phyloP scores from a whole-genome alignment of 176 grass and related monocot genomes.

The Oryza meridionalis region DNA sequence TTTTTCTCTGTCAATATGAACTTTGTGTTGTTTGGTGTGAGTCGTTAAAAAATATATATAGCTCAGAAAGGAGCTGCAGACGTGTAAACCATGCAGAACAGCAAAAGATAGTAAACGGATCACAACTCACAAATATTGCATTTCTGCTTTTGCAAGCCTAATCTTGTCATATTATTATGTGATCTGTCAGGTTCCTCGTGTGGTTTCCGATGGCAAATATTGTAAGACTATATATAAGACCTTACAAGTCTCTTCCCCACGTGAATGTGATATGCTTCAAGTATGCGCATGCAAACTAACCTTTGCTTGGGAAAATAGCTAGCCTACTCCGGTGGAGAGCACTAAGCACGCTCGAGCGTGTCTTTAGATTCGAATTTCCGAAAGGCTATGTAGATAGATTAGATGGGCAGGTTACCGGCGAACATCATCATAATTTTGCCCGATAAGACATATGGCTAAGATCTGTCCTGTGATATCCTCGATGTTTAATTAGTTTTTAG shows the following conservation, averaged over 20 bases:
- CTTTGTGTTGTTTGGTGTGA: no score
- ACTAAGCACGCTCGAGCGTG: constrained; percentile 4
- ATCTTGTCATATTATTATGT: no score
- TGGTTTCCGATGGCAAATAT: background rate
- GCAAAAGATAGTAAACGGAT: background rate
- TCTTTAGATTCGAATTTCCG: constrained; percentile 36
- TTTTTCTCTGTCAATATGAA: no score
- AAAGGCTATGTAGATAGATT: constrained; percentile 45
- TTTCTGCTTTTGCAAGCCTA: no score
- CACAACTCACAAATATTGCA: no score
- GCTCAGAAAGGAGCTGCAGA: background rate
- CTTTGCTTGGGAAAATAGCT: background rate
- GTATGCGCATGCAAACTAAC: background rate
- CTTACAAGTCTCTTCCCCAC: background rate
- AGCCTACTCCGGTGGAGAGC: constrained; percentile 28
- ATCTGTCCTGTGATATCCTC: background rate
- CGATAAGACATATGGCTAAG: constrained; percentile 46
- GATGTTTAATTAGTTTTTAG: background rate
- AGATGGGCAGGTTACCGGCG: constrained; percentile 37
- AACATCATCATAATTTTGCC: constrained; percentile 44
- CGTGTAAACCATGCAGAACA: background rate
- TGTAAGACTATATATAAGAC: background rate
- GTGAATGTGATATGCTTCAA: background rate
- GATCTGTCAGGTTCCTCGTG: no score
- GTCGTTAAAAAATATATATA: no score